Percentiles rank a stretch among this genome's conserved stretches.
These are phyloP conservation scores for Saccharomycopsis microspora DNA, from an alignment of 805 yeast genomes.

Conservation along the genomic window DNA sequence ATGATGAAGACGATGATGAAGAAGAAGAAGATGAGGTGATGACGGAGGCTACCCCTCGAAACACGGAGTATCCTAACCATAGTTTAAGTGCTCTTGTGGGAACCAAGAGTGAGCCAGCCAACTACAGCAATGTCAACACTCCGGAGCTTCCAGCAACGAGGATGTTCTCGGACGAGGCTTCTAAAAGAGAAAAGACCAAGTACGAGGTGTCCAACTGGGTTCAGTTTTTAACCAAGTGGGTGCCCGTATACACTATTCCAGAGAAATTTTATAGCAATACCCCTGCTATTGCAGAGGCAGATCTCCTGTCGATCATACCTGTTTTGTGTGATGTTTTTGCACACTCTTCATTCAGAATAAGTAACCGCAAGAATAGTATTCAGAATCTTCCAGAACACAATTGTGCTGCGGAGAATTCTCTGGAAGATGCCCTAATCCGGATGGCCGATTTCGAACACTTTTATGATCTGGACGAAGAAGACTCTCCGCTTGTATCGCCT, in stretches of 20 bases:
- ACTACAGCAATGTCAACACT: conserved; percentile 7
- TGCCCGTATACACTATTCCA: conserved; percentile 56
- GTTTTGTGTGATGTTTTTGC: conserved; percentile 17
- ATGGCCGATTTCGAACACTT: too few relatives aligned
- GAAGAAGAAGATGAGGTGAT: conserved; percentile 18
- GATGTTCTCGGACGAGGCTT: conserved; percentile 1
- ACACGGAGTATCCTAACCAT: too few relatives aligned
- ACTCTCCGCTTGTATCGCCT: too few relatives aligned
- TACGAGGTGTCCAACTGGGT: conserved; percentile 41
- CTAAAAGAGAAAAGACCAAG: conserved; percentile 5
- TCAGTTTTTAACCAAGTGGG: conserved; percentile 55
- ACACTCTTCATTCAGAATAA: too few relatives aligned
- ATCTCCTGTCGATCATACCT: conserved; percentile 21
- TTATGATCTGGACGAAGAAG: too few relatives aligned
- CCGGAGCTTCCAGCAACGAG: conserved; percentile 12
- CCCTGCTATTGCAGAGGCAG: conserved; percentile 21
- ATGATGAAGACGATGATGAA: conserved; percentile 17
- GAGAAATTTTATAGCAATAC: conserved; percentile 31
- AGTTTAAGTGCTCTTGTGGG: background rate
- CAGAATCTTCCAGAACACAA: too few relatives aligned
- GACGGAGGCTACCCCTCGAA: too few relatives aligned
- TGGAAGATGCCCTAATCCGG: too few relatives aligned
- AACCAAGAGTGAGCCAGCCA: background rate
- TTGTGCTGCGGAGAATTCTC: too few relatives aligned
- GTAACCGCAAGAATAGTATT: too few relatives aligned